Evolutionary conservation across 2,329 filamentous ascomycete genomes (phyloP), one percentile per base, ranked within the genome.

Genomic region (Xylaria sp.): DNA sequence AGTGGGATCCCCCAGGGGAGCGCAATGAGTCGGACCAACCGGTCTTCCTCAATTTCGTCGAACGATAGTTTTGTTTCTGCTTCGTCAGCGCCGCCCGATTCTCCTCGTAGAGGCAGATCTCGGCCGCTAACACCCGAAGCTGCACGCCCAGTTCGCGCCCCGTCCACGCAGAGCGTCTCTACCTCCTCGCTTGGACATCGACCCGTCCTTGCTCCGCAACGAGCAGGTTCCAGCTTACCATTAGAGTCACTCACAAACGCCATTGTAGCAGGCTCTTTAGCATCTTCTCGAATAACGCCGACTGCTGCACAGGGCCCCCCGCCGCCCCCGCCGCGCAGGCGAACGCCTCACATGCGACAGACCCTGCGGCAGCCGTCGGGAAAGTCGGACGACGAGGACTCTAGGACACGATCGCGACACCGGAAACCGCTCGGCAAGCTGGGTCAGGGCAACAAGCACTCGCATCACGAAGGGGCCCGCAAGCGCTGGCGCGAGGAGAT

Each of bases 401-500:
- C 80, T 40, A 73, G 74, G 1, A 74, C 77, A 11, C 65, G 70
- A 2, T 59, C 66, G 37, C 63, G 67, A 41, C 70, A 78, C 16
- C 79, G 80, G 39, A 81, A 83, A 62, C 75, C 83, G 2, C 77
- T 83, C 7, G 69, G 69, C 8, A 72, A 72, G 39, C 76, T 83
- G 6, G 69, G 70, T 9, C 69, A 69, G 19, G 77, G 79, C 48
- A 84, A 81, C 59, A 86, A 88, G 55, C 89, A 92, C 68, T 82
- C 86, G 1, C 90, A 94, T 65, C 85, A 90, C 63, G 90, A 93
- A 68, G 90, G 88, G 0, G 81, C 88, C 3, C 82, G 90, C 17
- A 87, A 85, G 65, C 83, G 89, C 6, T 94, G 90, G 90, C 82
- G 89, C 39, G 89, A 92, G 61, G 79, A 85, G 56, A 83, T 94